Percentiles rank a stretch among this genome's conserved stretches.
These are phyloP conservation scores for Ogataea saltuana DNA, from an alignment of 805 yeast species.

Conservation along the genomic window DNA sequence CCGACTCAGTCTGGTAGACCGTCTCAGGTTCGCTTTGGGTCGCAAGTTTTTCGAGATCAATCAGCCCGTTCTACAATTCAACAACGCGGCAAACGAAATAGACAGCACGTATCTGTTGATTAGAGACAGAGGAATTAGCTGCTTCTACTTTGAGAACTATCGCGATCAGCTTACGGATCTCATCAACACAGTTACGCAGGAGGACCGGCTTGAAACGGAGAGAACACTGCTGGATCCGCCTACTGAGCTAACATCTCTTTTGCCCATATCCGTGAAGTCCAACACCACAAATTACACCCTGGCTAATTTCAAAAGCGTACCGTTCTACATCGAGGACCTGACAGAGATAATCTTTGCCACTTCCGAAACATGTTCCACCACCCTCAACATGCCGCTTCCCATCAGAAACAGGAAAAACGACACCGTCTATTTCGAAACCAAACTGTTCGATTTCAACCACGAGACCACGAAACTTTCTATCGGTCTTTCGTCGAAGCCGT, in stretches of 20 bases:
- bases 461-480: constrained; percentile 56
- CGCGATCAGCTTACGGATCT: constrained; percentile 33
- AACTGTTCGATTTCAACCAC: constrained; percentile 42
- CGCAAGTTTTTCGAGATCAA: constrained; percentile 25
- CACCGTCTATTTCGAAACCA: constrained; percentile 67
- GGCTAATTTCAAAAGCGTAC: constrained; percentile 22
- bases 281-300: constrained; percentile 15
- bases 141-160: constrained; percentile 35
- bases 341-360: constrained; percentile 35
- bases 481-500: constrained; percentile 71
- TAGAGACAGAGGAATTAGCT: constrained; percentile 38
- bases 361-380: constrained; percentile 25
- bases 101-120: constrained; percentile 34
- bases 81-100: constrained; percentile 28
- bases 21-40: constrained; percentile 28
- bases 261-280: constrained; percentile 17
- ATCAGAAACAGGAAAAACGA: constrained; percentile 42
- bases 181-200: constrained; percentile 22
- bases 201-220: constrained; percentile 10
- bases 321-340: constrained; percentile 35
- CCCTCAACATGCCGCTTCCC: constrained; percentile 37
- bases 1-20: constrained; percentile 25
- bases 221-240: constrained; percentile 4
- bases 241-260: constrained; percentile 23
- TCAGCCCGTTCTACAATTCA: constrained; percentile 31